Percentiles rank a stretch among this genome's conserved stretches.
phyloP scores from a whole-genome alignment of 257 asterid genomes.

The Lantana camara region DNA sequence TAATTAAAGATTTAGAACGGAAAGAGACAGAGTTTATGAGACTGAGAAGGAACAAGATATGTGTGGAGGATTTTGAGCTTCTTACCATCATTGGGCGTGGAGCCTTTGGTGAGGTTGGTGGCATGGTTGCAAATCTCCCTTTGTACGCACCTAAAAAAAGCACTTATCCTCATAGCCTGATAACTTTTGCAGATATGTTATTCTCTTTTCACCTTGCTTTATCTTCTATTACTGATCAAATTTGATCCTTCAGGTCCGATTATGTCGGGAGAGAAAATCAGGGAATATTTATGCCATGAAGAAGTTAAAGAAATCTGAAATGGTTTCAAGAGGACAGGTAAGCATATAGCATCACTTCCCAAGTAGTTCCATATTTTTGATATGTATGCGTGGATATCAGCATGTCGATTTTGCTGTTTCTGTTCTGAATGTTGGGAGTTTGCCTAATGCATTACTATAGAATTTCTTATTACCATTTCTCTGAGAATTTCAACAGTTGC shows the following conservation, averaged over 20 bases:
- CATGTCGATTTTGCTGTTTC: background rate
- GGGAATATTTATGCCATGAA: conserved; percentile 98
- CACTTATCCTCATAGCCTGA: conserved; percentile 1
- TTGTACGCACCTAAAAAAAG: background rate
- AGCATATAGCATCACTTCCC: conserved; percentile 7
- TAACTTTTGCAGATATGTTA: background rate
- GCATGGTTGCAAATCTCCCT: conserved; percentile 23
- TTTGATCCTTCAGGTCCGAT: conserved; percentile 64
- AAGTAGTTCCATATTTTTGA: too few species aligned
- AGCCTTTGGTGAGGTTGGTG: conserved; percentile 94
- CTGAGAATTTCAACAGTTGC: conserved; percentile 3
- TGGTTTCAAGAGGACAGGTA: conserved; percentile 98
- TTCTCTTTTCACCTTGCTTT: background rate
- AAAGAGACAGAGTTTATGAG: conserved; percentile 97
- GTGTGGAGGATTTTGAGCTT: conserved; percentile 97
- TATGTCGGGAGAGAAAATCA: conserved; percentile 91
- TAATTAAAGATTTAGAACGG: conserved; percentile 86
- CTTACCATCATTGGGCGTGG: conserved; percentile 97
- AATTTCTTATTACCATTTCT: background rate
- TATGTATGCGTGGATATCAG: background rate
- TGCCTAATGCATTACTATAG: background rate
- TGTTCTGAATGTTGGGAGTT: background rate
- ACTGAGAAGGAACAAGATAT: conserved; percentile 88
- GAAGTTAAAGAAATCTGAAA: conserved; percentile 96
- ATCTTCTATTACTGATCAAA: conserved; percentile 21